Base-by-base conservation (phyloP, 352 stramenopile genomes). In the Hyphochytrium catenoides region DNA sequence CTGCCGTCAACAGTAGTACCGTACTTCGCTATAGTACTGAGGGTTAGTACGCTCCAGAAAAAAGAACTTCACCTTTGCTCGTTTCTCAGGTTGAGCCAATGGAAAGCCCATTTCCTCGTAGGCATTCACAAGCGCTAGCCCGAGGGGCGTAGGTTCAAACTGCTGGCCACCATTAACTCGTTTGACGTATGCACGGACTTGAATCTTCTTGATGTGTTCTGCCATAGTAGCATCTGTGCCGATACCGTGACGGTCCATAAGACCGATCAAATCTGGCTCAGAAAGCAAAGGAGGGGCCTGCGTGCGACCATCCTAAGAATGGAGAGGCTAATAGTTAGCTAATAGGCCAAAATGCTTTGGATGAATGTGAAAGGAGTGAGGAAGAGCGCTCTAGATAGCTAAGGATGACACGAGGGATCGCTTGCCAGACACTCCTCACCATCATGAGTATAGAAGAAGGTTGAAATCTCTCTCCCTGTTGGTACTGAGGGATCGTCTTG, bases 161-260 rank as follows among this genome's bases (percentile, higher is more conserved):
- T 87, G 59, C 39, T 81, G 82, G 31, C 85, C 60, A 34, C 59
- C 74, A 46, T 93, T 91, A 21, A 85, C 66, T 39, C 96, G 97
- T 41, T 74, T 59, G 3, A 77, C 86, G 54, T 98, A 98, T 32
- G 95, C 71, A 26, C 92, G 66, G 43, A 95, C 86, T 28, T 94
- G 69, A 54, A 99, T 96, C 3, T 88, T 98, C 39, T 92, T 87
- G 48, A 99, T 98, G 44, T 98, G 91, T 52, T 95, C 72, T 0
- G 87, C 86, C 45, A 94, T 93, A 8, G 83, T 95, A 7, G 82
- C 82, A 39, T 95, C 82, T 26, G 81, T 95, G 2, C 82, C 82
- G 34, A 94, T 94, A 8, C 79, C 78, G 27, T 94, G 75, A n/a
- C 57, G 54, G 44, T 94, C 83, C 83, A 95, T 95, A 28, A 86